Percentiles rank a stretch among this genome's conserved stretches.
Conservation (phyloP, 73 alveolate species). For the Paramecium pentaurelia region DNA sequence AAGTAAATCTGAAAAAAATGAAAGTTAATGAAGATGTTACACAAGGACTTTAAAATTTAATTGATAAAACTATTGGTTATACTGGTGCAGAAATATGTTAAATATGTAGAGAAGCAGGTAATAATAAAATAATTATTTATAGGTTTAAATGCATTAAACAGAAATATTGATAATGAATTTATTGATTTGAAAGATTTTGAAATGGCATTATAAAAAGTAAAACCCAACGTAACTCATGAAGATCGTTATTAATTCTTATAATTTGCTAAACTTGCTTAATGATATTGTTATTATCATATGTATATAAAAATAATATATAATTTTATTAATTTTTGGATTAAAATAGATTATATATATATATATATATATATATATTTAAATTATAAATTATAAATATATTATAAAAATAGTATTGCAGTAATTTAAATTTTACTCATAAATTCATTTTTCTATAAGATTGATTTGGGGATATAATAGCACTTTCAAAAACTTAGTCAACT, state of each 20-base stretch:
- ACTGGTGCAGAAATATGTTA: conserved; percentile 75
- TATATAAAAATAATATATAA: no score
- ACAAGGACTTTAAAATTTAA: conserved; percentile 25
- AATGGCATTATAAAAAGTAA: conserved; percentile 37
- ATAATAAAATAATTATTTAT: not conserved
- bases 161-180: conserved; percentile 29
- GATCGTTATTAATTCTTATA: not conserved
- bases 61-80: conserved; percentile 68
- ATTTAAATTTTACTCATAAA: not conserved
- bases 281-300: not conserved
- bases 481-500: not conserved
- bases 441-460: not conserved
- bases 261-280: conserved; percentile 10
- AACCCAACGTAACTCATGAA: conserved; percentile 4
- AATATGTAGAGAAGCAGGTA: conserved; percentile 76
- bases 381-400: no score
- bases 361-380: no score
- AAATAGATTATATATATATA: no score
- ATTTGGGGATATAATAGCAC: not conserved
- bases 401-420: not conserved
- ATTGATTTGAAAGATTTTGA: not conserved
- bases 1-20: conserved; percentile 52
- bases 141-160: conserved; percentile 46
- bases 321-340: no score
- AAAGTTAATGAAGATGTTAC: conserved; percentile 52